phyloP scores from a whole-genome alignment of 140 eudicot genomes.

The Ambrosia hybrid region DNA sequence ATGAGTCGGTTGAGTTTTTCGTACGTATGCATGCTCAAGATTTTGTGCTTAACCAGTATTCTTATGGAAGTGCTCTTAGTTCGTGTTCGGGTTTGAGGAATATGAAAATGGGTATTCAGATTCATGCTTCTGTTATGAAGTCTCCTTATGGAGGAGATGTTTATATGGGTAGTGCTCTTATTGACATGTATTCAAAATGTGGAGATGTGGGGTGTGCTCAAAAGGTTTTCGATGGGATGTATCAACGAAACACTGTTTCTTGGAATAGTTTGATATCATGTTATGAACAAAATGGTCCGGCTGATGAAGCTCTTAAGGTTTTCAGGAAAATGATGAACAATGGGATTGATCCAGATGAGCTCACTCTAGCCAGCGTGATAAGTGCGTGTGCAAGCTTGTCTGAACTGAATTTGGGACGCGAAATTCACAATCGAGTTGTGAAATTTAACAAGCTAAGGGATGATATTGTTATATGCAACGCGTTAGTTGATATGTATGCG shows the following conservation, averaged over 20 bases:
- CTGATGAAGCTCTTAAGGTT: conserved; percentile 59
- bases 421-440: conserved; percentile 61
- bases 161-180: conserved; percentile 84
- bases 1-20: conserved; percentile 59
- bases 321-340: conserved; percentile 56
- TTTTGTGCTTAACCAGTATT: conserved; percentile 64
- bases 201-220: conserved; percentile 66
- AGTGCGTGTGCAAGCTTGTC: conserved; percentile 89
- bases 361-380: conserved; percentile 77
- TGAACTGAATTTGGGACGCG: conserved; percentile 49
- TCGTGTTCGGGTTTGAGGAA: conserved; percentile 79
- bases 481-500: conserved; percentile 93
- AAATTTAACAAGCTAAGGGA: conserved; percentile 51
- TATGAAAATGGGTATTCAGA: conserved; percentile 57
- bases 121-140: conserved; percentile 63
- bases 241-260: conserved; percentile 61
- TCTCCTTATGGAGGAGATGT: conserved; percentile 50
- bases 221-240: conserved; percentile 70
- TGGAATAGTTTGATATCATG: conserved; percentile 93
- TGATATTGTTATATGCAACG: conserved; percentile 72
- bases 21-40: conserved; percentile 60
- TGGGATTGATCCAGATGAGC: conserved; percentile 68
- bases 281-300: conserved; percentile 91
- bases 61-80: conserved; percentile 83
- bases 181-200: conserved; percentile 83